Evolutionary conservation across 305 asterid genomes (phyloP), one percentile per base, ranked within the genome.

Genomic region (Coffea humblotiana): DNA sequence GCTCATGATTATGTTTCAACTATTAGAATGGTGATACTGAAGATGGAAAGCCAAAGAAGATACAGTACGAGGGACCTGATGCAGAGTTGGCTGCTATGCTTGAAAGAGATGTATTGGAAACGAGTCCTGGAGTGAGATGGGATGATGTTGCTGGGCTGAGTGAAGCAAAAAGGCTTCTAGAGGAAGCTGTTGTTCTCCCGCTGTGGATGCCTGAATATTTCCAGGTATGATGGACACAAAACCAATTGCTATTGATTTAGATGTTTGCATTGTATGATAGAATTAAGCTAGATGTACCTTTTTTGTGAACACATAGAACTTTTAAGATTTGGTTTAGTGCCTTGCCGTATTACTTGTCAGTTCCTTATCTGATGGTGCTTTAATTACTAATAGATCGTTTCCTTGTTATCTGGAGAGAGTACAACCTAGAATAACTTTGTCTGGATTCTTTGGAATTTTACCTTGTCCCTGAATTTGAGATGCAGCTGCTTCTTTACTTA

Each of bases 141-240:
- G 98, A 94, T 74, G 99, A 96, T 83, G 98, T 96, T 79, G 99
- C 99, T 74, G 99, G 99, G 81, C 88, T 96, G 80, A 91, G 87
- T 79, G 99, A 96, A 89, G 99, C 99, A 68, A 96, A 96, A 86
- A 86, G 99, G 86, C 98, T 96, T 85, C 84, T 94, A 61, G 99
- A 96, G 89, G 99, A 96, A 90, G 99, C 99, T 80, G 99, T 96
- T 82, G 99, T 96, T 83, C 99, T 96, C 84, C 98, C 99, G 29
- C 82, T 96, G 32, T 96, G 97, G 97, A 96, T 96, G 99, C 99
- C 98, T 60, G 99, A 96, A 83, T 96, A 96, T 87, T 96, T 96
- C 87, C 98, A 96, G 99, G 99, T 96, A 88, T 74, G 80, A 43
- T 68, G 18, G 58, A 40, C 29, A 65, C 52, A 61, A 77, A 63